Percentiles rank a stretch among this genome's conserved stretches.
Conservation (phyloP, 192 early-diverging fungal genomes). For the Backusella liffmaniae region DNA sequence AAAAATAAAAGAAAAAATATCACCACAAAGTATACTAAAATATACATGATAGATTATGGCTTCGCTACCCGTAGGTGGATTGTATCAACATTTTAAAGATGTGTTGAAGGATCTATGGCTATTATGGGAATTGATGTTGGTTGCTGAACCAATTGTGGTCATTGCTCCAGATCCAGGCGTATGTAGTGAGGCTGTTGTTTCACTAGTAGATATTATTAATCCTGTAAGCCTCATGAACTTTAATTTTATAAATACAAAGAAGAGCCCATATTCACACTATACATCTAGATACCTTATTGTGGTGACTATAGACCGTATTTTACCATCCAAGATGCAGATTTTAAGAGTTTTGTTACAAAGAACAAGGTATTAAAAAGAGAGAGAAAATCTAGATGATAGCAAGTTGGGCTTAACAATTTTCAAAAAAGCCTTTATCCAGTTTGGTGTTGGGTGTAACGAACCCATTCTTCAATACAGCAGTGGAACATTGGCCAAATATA, state of each 20-base stretch:
- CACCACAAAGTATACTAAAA: neutral
- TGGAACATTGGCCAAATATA: constrained; percentile 92
- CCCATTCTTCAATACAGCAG: constrained; percentile 86
- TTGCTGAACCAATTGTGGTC: constrained; percentile 89
- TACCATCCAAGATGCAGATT: constrained; percentile 95
- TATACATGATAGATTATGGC: constrained; percentile 51
- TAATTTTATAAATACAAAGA: neutral
- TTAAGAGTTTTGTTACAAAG: constrained; percentile 66
- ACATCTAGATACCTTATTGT: constrained; percentile 79
- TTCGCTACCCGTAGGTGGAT: constrained; percentile 62
- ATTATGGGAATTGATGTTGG: constrained; percentile 92
- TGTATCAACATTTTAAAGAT: constrained; percentile 78
- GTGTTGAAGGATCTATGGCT: constrained; percentile 84
- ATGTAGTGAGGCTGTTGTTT: constrained; percentile 80
- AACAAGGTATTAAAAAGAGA: constrained; percentile 36
- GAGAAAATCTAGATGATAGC: neutral
- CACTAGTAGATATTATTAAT: constrained; percentile 92
- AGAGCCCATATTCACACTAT: neutral
- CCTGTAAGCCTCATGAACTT: constrained; percentile 58
- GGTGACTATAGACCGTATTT: constrained; percentile 97
- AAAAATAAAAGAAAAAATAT: neutral
- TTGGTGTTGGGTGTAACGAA: constrained; percentile 93
- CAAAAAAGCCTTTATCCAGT: constrained; percentile 61
- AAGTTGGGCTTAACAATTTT: neutral
- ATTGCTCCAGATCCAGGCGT: constrained; percentile 83